Percentiles rank a stretch among this genome's conserved stretches.
phyloP scores from a whole-genome alignment of 2,329 filamentous ascomycete species.

The Neonectria sp. region DNA sequence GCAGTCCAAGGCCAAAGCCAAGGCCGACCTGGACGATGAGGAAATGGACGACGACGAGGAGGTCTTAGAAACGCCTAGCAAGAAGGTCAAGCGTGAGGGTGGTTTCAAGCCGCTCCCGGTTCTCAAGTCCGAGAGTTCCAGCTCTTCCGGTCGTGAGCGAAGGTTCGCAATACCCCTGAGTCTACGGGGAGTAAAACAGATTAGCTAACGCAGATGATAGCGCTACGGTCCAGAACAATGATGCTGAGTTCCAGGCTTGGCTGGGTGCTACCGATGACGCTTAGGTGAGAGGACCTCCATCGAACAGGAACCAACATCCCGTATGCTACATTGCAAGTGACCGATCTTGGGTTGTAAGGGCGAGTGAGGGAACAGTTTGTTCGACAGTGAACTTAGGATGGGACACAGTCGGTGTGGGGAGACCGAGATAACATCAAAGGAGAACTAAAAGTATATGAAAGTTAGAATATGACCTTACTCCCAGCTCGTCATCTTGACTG shows the following conservation, averaged over 20 bases:
- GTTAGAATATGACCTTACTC: background rate
- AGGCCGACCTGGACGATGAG: slow-evolving; percentile 33
- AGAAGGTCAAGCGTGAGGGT: slow-evolving; percentile 51
- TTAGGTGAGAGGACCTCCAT: background rate
- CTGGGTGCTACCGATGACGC: background rate
- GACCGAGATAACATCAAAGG: background rate
- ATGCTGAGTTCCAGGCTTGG: slow-evolving; percentile 35
- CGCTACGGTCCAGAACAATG: slow-evolving; percentile 26
- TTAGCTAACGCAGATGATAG: slow-evolving; percentile 31
- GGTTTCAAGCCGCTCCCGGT: slow-evolving; percentile 25
- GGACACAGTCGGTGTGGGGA: background rate
- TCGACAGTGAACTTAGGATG: too few relatives aligned
- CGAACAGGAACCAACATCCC: background rate
- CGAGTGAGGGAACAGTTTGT: too few relatives aligned
- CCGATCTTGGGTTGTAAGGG: too few relatives aligned
- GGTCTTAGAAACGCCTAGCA: slow-evolving; percentile 38
- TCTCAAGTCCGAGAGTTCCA: slow-evolving; percentile 39
- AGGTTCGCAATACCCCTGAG: slow-evolving; percentile 33
- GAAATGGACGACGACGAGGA: slow-evolving; percentile 30
- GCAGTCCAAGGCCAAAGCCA: slow-evolving; percentile 34
- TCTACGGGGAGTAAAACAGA: background rate
- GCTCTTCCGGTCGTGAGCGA: slow-evolving; percentile 26
- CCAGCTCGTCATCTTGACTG: background rate
- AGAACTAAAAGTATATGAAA: too few relatives aligned
- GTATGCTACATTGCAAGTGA: background rate